phyloP scores from a whole-genome alignment of 2,329 filamentous ascomycete species.

The Fusarium sp. region DNA sequence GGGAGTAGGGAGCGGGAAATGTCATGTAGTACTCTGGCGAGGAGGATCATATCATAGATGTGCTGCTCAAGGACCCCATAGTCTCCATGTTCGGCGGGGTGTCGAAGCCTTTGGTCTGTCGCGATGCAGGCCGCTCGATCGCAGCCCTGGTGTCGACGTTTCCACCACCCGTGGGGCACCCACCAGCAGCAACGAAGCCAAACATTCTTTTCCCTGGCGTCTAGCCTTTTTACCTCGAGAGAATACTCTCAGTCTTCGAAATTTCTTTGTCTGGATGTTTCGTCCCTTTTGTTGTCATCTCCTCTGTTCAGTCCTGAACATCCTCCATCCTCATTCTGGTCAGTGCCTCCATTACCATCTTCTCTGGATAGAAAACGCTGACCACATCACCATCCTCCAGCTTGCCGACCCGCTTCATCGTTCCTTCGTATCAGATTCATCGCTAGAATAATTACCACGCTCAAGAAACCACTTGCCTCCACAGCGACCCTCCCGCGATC shows the following conservation, averaged over 20 bases:
- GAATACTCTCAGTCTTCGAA: background rate
- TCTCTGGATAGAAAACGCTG: background rate
- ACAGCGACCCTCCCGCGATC: background rate
- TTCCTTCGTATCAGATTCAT: background rate
- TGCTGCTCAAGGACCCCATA: background rate
- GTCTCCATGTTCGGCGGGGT: fast-evolving
- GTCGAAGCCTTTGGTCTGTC: background rate
- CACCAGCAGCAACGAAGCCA: background rate
- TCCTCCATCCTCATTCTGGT: conserved; percentile 1
- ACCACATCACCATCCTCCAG: background rate
- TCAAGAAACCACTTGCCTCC: background rate
- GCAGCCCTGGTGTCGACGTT: background rate
- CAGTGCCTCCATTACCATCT: conserved; percentile 8
- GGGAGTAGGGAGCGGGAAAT: background rate
- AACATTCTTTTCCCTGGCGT: conserved; percentile 4
- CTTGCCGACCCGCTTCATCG: no score
- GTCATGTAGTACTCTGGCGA: background rate
- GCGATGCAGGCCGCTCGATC: no score
- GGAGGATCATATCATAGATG: background rate
- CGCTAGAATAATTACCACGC: background rate
- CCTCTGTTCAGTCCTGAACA: conserved; percentile 10
- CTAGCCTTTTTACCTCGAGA: background rate
- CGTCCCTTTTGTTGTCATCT: background rate
- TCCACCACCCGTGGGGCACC: background rate
- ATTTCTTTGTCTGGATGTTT: background rate